Percentiles rank a stretch among this genome's conserved stretches.
Evolutionary conservation across 257 asterid species (phyloP).

Genomic region (Apocynum venetum): DNA sequence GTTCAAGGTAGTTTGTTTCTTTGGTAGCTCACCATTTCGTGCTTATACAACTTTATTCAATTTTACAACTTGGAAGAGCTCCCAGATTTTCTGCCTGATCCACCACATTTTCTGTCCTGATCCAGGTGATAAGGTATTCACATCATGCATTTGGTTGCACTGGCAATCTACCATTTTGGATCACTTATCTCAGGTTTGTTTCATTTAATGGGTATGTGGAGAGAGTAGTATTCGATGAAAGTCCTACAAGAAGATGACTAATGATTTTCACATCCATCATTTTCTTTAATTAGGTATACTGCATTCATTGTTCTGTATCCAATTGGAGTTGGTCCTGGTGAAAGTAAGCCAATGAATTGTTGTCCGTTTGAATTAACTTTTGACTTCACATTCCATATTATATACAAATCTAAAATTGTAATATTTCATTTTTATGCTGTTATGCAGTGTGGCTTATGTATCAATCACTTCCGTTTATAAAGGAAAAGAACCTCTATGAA

Average conservation of each 20-base stretch:
- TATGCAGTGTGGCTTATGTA: slow-evolving; percentile 90
- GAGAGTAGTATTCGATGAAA: slow-evolving; percentile 1
- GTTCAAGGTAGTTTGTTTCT: not conserved
- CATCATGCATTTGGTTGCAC: slow-evolving; percentile 66
- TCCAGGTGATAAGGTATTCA: slow-evolving; percentile 74
- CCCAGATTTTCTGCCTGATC: no score
- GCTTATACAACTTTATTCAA: not conserved
- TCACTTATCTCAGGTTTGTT: slow-evolving; percentile 64
- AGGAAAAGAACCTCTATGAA: slow-evolving; percentile 54
- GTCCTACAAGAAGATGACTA: slow-evolving; percentile 2
- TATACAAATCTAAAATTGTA: not conserved
- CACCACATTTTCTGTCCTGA: not conserved
- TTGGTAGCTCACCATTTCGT: not conserved
- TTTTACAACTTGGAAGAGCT: not conserved
- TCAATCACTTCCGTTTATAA: slow-evolving; percentile 75
- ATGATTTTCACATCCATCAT: slow-evolving; percentile 3
- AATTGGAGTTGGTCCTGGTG: slow-evolving; percentile 78
- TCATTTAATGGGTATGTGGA: not conserved
- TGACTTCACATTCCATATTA: not conserved
- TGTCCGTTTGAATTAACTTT: not conserved
- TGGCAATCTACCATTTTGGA: slow-evolving; percentile 59
- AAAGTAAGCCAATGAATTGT: slow-evolving; percentile 56
- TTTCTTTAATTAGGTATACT: slow-evolving; percentile 56
- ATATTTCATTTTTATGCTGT: not conserved
- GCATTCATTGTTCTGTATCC: slow-evolving; percentile 89